Evolutionary conservation across 2,329 filamentous ascomycete genomes (phyloP).

Genomic region (Penicillium sp.): DNA sequence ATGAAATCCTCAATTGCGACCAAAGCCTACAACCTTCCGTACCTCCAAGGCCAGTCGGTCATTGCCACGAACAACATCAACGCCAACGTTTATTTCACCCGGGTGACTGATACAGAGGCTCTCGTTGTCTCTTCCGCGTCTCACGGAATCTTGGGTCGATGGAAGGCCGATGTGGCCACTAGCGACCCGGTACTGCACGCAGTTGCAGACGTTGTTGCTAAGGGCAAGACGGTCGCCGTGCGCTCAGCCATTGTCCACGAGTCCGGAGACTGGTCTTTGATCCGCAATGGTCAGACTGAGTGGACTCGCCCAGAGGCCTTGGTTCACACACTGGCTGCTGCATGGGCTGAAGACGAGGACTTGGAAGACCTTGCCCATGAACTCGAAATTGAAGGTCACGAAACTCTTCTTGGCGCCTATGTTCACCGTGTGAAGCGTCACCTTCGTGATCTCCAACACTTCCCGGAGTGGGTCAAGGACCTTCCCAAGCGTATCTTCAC

Average conservation of each 20-base stretch:
- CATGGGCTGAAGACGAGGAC: conserved; percentile 71
- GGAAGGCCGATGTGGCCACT: conserved; percentile 52
- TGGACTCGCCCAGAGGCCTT: conserved; percentile 83
- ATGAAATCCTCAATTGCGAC: conserved; percentile 60
- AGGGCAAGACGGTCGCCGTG: conserved; percentile 66
- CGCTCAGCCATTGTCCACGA: conserved; percentile 64
- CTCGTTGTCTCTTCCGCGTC: conserved; percentile 69
- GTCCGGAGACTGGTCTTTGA: conserved; percentile 70
- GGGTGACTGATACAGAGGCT: conserved; percentile 69
- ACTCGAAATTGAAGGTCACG: conserved; percentile 78
- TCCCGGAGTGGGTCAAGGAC: conserved; percentile 66
- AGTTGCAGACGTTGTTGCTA: conserved; percentile 76
- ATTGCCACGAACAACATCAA: conserved; percentile 73
- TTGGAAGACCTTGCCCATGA: conserved; percentile 70
- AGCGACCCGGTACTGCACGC: conserved; percentile 55
- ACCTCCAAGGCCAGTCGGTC: conserved; percentile 61
- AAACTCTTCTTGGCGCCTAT: conserved; percentile 74
- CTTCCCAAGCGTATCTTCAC: conserved; percentile 64
- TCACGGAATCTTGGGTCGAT: conserved; percentile 68
- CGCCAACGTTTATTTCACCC: conserved; percentile 82
- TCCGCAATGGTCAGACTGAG: conserved; percentile 71
- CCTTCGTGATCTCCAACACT: conserved; percentile 62
- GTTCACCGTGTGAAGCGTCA: conserved; percentile 81
- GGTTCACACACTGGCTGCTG: conserved; percentile 69
- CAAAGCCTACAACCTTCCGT: conserved; percentile 76